Evolutionary conservation across 78 protist species (phyloP), one percentile per base, ranked within the genome.

Genomic region (Tieghemostelium lacteum): DNA sequence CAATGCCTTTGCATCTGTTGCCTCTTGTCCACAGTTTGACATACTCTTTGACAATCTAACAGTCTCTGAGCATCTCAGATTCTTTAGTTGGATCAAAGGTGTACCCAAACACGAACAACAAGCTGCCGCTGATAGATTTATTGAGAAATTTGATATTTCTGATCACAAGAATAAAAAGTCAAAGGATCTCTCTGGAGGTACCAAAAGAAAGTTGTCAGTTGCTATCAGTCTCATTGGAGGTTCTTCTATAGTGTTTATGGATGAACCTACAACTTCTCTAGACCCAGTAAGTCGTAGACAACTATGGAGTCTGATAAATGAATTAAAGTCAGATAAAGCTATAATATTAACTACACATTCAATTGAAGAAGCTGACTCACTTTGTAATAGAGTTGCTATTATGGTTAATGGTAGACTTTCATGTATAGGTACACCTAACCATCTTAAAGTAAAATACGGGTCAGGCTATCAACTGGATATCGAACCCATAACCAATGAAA

Each of bases 301-400:
- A 24, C 31, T 95, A 37, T 95, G 96, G 96, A 29, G 60, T 28
- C 31, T 94, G n/a, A 34, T 95, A 36, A 20, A 39, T 4, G 58
- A 40, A 29, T 10, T 75, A 5, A 87, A 75, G 34, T 33, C 1
- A 0, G 72, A 71, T n/a, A 85, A 85, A 36, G 36, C 87, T 1
- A 73, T 95, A 8, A 65, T 95, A 39, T 39, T 96, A 28, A 95
- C 96, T 20, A 94, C 97, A 26, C 98, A 97, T 74, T 75, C 85
- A 42, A 96, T 97, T 96, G 96, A 93, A 50, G 98, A 97, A 78
- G 96, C 95, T 2, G 97, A 97, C 33, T 60, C 78, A 14, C 75
- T 96, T 52, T 93, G 97, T 26, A 73, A 54, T 39, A 34, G 77
- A 29, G 86, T 97, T 40, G 92, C 75, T 37, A 93, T 97, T 31